Evolutionary conservation across 805 yeast genomes (phyloP).

Genomic region (Metschnikowia reukaufii): DNA sequence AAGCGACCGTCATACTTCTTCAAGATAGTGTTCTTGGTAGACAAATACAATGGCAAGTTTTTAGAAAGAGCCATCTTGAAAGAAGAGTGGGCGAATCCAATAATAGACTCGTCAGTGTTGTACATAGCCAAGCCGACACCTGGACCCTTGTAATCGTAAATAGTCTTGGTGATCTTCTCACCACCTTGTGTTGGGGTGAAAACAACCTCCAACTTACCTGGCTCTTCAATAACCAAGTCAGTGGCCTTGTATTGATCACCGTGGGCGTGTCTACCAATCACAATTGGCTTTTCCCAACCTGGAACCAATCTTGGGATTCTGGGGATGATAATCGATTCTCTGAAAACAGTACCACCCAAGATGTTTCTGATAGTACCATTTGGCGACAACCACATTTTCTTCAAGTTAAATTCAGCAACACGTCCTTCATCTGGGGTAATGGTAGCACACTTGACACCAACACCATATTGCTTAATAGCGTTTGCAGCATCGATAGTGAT

Average conservation of each 20-base stretch:
- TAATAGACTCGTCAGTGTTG: slow-evolving; percentile 89
- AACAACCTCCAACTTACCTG: slow-evolving; percentile 76
- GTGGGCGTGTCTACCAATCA: slow-evolving; percentile 95
- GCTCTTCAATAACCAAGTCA: slow-evolving; percentile 73
- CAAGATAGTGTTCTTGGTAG: slow-evolving; percentile 93
- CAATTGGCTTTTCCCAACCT: slow-evolving; percentile 92
- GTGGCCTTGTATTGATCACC: slow-evolving; percentile 97
- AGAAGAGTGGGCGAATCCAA: slow-evolving; percentile 89
- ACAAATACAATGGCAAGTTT: slow-evolving; percentile 75
- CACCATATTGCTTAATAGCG: slow-evolving; percentile 85
- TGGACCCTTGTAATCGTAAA: slow-evolving; percentile 65
- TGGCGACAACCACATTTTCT: slow-evolving; percentile 97
- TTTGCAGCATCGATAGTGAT: slow-evolving; percentile 88
- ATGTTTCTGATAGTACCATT: slow-evolving; percentile 96
- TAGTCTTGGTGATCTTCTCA: slow-evolving; percentile 54
- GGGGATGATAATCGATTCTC: slow-evolving; percentile 93
- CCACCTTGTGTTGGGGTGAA: slow-evolving; percentile 72
- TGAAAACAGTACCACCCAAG: slow-evolving; percentile 93
- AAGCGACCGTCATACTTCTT: slow-evolving; percentile 93
- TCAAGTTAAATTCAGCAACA: slow-evolving; percentile 84
- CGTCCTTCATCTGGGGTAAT: slow-evolving; percentile 98
- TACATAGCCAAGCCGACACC: slow-evolving; percentile 93
- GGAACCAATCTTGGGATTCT: slow-evolving; percentile 85
- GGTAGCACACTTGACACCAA: slow-evolving; percentile 96
- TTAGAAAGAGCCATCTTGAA: slow-evolving; percentile 83